Percentiles rank a stretch among this genome's conserved stretches.
These are phyloP conservation scores for Teratosphaeria gauchensis DNA, from an alignment of 2,329 filamentous ascomycete genomes.

Conservation along the genomic window DNA sequence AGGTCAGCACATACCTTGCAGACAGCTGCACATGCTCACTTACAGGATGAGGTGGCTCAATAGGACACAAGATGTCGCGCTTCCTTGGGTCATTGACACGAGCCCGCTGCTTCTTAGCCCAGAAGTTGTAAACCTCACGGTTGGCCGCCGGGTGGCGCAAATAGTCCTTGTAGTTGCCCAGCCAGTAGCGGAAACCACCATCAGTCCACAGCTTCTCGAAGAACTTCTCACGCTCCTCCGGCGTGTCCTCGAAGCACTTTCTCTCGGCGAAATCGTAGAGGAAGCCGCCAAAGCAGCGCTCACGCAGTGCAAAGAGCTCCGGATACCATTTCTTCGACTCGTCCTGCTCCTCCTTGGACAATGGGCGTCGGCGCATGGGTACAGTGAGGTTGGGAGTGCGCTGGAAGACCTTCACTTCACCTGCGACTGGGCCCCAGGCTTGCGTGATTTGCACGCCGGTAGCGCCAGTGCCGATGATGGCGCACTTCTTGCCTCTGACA, in stretches of 20 bases:
- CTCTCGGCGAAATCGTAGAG: constrained; percentile 45
- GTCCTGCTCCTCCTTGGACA: constrained; percentile 44
- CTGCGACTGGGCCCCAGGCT: constrained; percentile 17
- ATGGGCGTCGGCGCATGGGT: constrained; percentile 47
- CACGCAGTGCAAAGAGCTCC: constrained; percentile 43
- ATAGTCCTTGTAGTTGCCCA: constrained; percentile 22
- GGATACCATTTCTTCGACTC: constrained; percentile 32
- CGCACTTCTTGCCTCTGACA: constrained; percentile 27
- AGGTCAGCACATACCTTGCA: neutral
- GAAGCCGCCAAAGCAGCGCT: constrained; percentile 50
- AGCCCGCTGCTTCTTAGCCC: constrained; percentile 34
- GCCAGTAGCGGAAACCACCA: constrained; percentile 28
- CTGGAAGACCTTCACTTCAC: constrained; percentile 50
- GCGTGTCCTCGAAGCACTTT: constrained; percentile 40
- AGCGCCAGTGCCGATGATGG: constrained; percentile 34
- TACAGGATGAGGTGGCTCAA: constrained; percentile 30
- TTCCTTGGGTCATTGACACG: constrained; percentile 34
- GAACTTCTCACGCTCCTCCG: constrained; percentile 33
- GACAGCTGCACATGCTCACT: neutral
- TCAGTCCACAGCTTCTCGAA: constrained; percentile 32
- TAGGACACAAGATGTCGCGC: constrained; percentile 33
- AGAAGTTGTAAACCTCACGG: constrained; percentile 34
- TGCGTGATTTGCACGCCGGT: constrained; percentile 30
- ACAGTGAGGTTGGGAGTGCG: constrained; percentile 57
- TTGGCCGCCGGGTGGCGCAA: constrained; percentile 28